Evolutionary conservation across 805 yeast genomes (phyloP), one percentile per base, ranked within the genome.

Genomic region (Saccharomycopsis fermentans): DNA sequence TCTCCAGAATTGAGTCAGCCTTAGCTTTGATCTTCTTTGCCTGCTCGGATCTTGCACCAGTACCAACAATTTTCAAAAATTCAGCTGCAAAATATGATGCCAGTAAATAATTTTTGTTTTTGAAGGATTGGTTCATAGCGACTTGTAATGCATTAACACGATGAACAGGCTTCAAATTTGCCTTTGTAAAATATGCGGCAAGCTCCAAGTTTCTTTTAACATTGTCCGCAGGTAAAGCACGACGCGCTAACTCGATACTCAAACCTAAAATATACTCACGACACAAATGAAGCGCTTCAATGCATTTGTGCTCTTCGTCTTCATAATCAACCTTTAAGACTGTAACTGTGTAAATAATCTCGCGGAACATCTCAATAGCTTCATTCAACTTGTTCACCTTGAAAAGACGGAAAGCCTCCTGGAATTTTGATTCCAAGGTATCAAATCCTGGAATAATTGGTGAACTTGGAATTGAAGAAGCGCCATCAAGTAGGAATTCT

Each of bases 141-240:
- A 90, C 96, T 70, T 90, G 95, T 66, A 90, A 77, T 12, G 98
- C 96, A 68, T 90, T 86, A 57, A 86, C 81, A 60, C 86, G 81
- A 72, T 94, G 99, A 6, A 86, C 85, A 37, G 87, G 84, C 63
- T 86, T 89, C 65, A 94, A 79, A 63, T 86, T 81, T 29, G 91
- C 85, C 68, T 81, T 84, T 14, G 99, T 90, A 77, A 94, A 95
- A 73, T 92, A 92, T 0, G 98, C 95, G 5, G 99, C 98, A 64
- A 94, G 76, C 72, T 94, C 98, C 68, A 94, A 78, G 71, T 90
- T 91, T 63, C 98, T 86, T 71, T 90, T 86, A 58, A 86, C 76
- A 61, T 84, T 84, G 34, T 79, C 79, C 11, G 84, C 77, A 35
- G 86, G 88, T 59, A 95, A 73, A 11, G 86, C 69, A 73, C 98